Conservation (phyloP, 2,329 filamentous ascomycete species). For the Didymella glomerata region DNA sequence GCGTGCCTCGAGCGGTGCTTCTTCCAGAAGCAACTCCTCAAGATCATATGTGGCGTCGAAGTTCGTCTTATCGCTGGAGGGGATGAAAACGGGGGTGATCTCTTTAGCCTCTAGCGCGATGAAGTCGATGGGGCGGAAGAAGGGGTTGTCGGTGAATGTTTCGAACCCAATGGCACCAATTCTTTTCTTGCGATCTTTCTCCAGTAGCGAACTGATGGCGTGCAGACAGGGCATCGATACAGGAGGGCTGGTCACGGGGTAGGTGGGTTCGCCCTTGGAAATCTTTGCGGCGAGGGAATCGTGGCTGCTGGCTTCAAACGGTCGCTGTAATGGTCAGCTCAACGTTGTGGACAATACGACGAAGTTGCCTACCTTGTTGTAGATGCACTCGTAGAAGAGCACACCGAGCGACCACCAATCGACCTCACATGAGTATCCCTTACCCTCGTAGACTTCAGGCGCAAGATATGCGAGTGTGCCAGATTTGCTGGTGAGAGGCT, state of each 20-base stretch:
- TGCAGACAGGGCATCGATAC: conserved; percentile 89
- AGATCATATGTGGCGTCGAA: conserved; percentile 98
- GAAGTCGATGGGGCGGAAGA: conserved; percentile 89
- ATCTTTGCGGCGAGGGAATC: conserved; percentile 82
- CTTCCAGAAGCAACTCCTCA: conserved; percentile 90
- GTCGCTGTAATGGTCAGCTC: conserved; percentile 66
- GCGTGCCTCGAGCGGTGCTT: conserved; percentile 91
- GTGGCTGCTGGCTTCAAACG: conserved; percentile 90
- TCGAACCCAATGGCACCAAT: conserved; percentile 86
- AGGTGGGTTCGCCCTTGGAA: conserved; percentile 81
- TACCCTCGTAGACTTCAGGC: conserved; percentile 91
- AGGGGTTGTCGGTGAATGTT: conserved; percentile 85
- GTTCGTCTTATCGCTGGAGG: conserved; percentile 97
- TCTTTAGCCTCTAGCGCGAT: conserved; percentile 83
- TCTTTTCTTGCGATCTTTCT: conserved; percentile 79
- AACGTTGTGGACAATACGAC: neutral
- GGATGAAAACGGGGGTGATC: conserved; percentile 88
- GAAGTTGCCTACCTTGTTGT: conserved; percentile 78
- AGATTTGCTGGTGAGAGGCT: conserved; percentile 90
- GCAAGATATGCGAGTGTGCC: conserved; percentile 95
- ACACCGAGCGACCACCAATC: conserved; percentile 99
- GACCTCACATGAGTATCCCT: conserved; percentile 86
- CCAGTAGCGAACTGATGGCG: conserved; percentile 83
- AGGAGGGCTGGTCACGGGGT: conserved; percentile 89
- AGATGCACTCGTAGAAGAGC: conserved; percentile 99